A percentile compares a stretch with the other conserved stretches of the same genome.
phyloP scores from a whole-genome alignment of 2,329 filamentous ascomycete species.

The Colletotrichum tofieldiae region DNA sequence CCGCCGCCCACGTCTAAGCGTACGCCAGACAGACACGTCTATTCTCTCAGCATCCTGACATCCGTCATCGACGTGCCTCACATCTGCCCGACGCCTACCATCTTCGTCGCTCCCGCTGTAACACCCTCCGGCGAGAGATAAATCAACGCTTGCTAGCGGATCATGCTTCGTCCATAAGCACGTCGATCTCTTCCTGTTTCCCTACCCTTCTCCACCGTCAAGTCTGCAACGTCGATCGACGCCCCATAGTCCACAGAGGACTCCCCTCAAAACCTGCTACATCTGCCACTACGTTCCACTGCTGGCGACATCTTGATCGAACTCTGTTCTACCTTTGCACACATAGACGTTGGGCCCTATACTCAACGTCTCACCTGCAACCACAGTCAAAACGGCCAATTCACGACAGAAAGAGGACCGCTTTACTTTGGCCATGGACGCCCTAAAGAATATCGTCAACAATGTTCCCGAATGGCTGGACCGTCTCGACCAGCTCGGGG shows the following conservation, averaged over 20 bases:
- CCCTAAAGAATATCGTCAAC: constrained; percentile 67
- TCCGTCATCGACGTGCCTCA: constrained; percentile 1
- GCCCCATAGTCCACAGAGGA: constrained; percentile 30
- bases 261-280: constrained; percentile 27
- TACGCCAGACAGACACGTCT: background rate
- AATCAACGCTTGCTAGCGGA: constrained; percentile 34
- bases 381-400: constrained; percentile 49
- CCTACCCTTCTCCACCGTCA: constrained; percentile 50
- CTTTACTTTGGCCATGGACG: constrained; percentile 66
- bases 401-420: constrained; percentile 48
- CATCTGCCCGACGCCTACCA: background rate
- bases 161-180: constrained; percentile 40
- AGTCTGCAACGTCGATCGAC: constrained; percentile 34
- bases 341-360: constrained; percentile 48
- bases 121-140: constrained; percentile 16
- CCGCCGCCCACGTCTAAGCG: constrained; percentile 13
- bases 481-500: constrained; percentile 72
- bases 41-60: background rate
- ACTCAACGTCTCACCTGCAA: constrained; percentile 47
- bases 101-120: background rate
- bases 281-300: constrained; percentile 7
- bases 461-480: constrained; percentile 74
- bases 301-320: constrained; percentile 9
- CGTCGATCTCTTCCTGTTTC: constrained; percentile 34
- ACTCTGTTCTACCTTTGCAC: background rate